Conservation (phyloP, 2,329 filamentous ascomycete species). For the Blastomyces parvus region DNA sequence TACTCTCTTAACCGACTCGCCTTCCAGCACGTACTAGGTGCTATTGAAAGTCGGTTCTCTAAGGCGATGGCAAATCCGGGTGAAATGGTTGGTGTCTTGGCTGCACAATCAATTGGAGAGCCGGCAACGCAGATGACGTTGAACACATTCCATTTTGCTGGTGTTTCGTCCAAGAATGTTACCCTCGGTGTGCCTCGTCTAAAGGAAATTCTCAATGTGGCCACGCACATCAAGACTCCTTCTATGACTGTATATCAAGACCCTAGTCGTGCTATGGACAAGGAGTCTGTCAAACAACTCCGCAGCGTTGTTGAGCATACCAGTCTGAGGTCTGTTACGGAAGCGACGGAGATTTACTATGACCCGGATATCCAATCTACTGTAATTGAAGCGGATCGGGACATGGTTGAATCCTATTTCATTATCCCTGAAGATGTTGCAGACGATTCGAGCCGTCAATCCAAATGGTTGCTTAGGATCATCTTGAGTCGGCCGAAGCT, state of each 20-base stretch:
- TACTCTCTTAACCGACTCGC: constrained; percentile 83
- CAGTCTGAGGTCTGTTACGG: constrained; percentile 80
- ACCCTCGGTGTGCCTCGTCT: constrained; percentile 97
- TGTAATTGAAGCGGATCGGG: constrained; percentile 73
- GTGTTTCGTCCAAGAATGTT: constrained; percentile 99
- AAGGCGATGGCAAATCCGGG: constrained; percentile 80
- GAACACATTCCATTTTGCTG: constrained; percentile 99
- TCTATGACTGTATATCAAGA: constrained; percentile 89
- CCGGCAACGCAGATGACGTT: constrained; percentile 98
- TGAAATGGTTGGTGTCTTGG: constrained; percentile 97
- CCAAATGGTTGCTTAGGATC: constrained; percentile 90
- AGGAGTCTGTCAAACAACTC: constrained; percentile 73
- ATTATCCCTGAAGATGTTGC: constrained; percentile 80
- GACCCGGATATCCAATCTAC: constrained; percentile 83
- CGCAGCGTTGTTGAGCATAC: constrained; percentile 92
- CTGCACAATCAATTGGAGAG: constrained; percentile 96
- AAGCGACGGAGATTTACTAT: constrained; percentile 93
- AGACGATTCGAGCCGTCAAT: constrained; percentile 56
- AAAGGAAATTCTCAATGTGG: constrained; percentile 98
- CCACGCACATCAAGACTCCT: constrained; percentile 96
- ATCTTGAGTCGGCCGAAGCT: constrained; percentile 88
- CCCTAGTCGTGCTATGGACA: constrained; percentile 49
- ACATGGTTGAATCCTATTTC: constrained; percentile 96
- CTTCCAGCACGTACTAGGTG: constrained; percentile 84
- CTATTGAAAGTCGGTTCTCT: constrained; percentile 80